Evolutionary conservation across 768 basidiomycete species (phyloP).

Genomic region (Coprinellus micaceus): DNA sequence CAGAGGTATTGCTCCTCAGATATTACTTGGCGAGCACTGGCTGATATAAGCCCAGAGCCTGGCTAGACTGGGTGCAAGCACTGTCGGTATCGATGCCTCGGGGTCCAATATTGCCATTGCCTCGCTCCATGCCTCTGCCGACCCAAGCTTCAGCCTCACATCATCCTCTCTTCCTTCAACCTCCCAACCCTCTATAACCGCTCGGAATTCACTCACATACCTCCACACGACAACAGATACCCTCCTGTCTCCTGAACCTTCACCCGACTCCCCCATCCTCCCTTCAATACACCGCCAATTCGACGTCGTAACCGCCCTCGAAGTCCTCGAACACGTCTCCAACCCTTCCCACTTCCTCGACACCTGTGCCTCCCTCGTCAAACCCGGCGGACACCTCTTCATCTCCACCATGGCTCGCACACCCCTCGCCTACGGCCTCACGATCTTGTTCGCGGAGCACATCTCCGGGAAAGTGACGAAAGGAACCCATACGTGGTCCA

Average conservation of each 20-base stretch:
- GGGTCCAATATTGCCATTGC: constrained; percentile 85
- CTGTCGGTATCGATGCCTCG: constrained; percentile 90
- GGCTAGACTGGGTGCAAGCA: constrained; percentile 82
- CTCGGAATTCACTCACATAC: constrained; percentile 49
- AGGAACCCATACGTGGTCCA: constrained; percentile 90
- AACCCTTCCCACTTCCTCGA: constrained; percentile 82
- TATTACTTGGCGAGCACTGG: constrained; percentile 6
- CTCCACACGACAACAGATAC: constrained; percentile 71
- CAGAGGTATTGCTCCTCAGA: constrained; percentile 61
- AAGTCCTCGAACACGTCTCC: constrained; percentile 96
- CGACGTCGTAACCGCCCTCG: constrained; percentile 96
- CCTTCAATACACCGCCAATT: constrained; percentile 39
- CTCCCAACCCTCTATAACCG: constrained; percentile 9
- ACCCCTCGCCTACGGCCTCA: constrained; percentile 46
- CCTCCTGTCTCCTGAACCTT: constrained; percentile 39
- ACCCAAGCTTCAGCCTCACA: constrained; percentile 52
- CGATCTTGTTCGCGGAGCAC: constrained; percentile 71
- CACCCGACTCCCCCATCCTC: constrained; percentile 35
- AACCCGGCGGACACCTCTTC: constrained; percentile 96
- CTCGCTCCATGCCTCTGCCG: constrained; percentile 71
- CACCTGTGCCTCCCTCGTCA: constrained; percentile 80
- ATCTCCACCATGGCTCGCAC: constrained; percentile 90
- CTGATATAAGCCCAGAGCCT: constrained; percentile 54
- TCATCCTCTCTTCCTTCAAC: constrained; percentile 20
- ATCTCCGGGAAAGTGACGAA: constrained; percentile 72